Percentiles rank a stretch among this genome's conserved stretches.
Evolutionary conservation across 495 filamentous ascomycete genomes (phyloP).

Genomic region (Penicillium alfredii): DNA sequence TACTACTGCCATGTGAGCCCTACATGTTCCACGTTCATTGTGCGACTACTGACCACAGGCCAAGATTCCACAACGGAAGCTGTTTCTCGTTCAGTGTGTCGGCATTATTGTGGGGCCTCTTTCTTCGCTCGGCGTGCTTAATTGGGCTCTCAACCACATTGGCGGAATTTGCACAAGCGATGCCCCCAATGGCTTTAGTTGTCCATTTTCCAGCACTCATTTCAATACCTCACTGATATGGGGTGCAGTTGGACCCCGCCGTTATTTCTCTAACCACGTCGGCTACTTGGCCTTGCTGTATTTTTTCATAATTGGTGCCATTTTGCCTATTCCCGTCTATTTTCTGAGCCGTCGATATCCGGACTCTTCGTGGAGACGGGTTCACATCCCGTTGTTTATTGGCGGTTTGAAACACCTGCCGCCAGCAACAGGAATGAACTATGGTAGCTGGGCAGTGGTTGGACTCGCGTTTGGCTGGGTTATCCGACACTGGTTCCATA

Average conservation of each 20-base stretch:
- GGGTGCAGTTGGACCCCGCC: constrained; percentile 74
- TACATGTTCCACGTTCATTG: background rate
- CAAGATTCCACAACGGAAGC: constrained; percentile 59
- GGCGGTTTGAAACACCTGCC: constrained; percentile 27
- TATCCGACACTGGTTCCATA: constrained; percentile 51
- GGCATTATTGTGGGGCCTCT: constrained; percentile 64
- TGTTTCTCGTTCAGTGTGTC: constrained; percentile 68
- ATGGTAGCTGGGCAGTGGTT: constrained; percentile 75
- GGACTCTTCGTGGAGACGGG: constrained; percentile 17
- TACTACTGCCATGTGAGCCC: constrained; percentile 67
- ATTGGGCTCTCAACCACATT: constrained; percentile 78
- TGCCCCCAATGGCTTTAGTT: constrained; percentile 76
- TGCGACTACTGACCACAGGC: background rate
- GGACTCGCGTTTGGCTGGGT: constrained; percentile 61
- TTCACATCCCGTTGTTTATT: constrained; percentile 27
- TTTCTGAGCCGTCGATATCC: constrained; percentile 40
- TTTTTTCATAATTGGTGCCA: constrained; percentile 68
- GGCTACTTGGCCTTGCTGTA: constrained; percentile 57
- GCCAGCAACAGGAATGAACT: constrained; percentile 66
- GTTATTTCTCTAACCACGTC: constrained; percentile 44
- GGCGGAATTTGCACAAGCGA: constrained; percentile 66
- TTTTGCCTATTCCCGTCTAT: constrained; percentile 64
- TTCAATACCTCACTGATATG: constrained; percentile 83
- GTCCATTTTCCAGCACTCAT: constrained; percentile 77
- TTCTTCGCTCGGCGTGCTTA: constrained; percentile 63